These are phyloP conservation scores for Colletotrichum sp. DNA, from an alignment of 2,329 filamentous ascomycete genomes.

Conservation along the genomic window DNA sequence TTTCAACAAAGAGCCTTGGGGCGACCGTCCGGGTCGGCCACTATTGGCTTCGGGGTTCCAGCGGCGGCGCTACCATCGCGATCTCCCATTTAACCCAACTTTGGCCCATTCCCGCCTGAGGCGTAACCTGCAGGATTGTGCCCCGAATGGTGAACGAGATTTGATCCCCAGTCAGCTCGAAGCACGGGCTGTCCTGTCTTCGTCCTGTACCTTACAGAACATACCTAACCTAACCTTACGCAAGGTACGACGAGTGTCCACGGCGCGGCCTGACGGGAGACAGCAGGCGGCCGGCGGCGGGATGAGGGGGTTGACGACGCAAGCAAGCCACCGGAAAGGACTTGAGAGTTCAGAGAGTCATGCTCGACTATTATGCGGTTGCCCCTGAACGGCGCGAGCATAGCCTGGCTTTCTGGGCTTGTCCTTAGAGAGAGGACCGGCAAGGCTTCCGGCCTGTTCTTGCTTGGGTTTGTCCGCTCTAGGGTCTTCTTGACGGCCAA, in stretches of 20 bases:
- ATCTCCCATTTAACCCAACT: background rate
- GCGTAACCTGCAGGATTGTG: background rate
- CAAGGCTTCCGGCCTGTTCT: background rate
- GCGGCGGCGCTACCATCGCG: slow-evolving; percentile 15
- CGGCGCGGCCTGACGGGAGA: background rate
- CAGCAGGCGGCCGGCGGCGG: background rate
- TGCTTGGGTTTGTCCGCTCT: background rate
- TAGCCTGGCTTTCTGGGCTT: background rate
- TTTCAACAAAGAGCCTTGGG: slow-evolving; percentile 15
- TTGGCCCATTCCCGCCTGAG: slow-evolving; percentile 5
- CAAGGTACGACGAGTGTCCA: background rate
- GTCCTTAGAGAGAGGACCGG: background rate
- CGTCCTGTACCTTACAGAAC: background rate
- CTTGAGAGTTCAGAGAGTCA: background rate
- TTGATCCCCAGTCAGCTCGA: background rate
- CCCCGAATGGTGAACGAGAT: background rate
- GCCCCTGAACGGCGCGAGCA: slow-evolving; percentile 7
- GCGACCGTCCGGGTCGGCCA: slow-evolving; percentile 7
- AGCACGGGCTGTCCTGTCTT: background rate
- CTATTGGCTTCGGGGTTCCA: slow-evolving; percentile 17
- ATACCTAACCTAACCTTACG: background rate
- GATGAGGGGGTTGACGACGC: background rate
- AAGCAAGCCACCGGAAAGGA: background rate
- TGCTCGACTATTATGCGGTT: background rate
- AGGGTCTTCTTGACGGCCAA: background rate